Evolutionary conservation across 352 stramenopile species (phyloP).

Genomic region (Bremia lactucae): DNA sequence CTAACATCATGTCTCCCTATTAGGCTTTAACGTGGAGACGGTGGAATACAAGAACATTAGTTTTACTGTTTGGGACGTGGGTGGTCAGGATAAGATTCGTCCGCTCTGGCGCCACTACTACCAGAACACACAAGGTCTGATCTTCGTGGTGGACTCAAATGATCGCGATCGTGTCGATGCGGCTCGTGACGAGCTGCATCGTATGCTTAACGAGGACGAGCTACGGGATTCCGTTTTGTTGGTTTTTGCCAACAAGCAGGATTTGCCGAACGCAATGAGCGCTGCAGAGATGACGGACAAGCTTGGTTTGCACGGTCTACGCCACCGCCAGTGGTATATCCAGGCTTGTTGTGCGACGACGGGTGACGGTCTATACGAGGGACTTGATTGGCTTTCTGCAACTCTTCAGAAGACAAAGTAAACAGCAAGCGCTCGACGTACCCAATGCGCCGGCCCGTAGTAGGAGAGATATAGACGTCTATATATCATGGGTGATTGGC

Average conservation of each 20-base stretch:
- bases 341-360: constrained; percentile 98
- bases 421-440: constrained; percentile 19
- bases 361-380: constrained; percentile 97
- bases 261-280: constrained; percentile 92
- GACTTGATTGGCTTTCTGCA: constrained; percentile 95
- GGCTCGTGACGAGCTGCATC: constrained; percentile 94
- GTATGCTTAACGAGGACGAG: constrained; percentile 98
- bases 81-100: constrained; percentile 98
- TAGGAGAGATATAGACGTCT: constrained; percentile 26
- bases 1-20: not conserved
- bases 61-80: constrained; percentile 99
- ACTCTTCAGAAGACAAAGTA: constrained; percentile 82
- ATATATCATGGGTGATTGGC: constrained; percentile 28
- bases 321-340: constrained; percentile 98
- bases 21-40: constrained; percentile 98
- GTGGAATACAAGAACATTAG: constrained; percentile 99
- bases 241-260: constrained; percentile 99
- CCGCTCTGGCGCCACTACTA: constrained; percentile 99
- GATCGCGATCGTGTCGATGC: constrained; percentile 96
- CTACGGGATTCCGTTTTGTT: constrained; percentile 94
- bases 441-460: constrained; percentile 22
- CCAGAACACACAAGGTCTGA: constrained; percentile 98
- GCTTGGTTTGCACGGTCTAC: constrained; percentile 93
- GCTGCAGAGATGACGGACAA: constrained; percentile 98
- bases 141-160: constrained; percentile 99